Evolutionary conservation across 257 asterid genomes (phyloP), one percentile per base, ranked within the genome.

Genomic region (Mitragyna speciosa): DNA sequence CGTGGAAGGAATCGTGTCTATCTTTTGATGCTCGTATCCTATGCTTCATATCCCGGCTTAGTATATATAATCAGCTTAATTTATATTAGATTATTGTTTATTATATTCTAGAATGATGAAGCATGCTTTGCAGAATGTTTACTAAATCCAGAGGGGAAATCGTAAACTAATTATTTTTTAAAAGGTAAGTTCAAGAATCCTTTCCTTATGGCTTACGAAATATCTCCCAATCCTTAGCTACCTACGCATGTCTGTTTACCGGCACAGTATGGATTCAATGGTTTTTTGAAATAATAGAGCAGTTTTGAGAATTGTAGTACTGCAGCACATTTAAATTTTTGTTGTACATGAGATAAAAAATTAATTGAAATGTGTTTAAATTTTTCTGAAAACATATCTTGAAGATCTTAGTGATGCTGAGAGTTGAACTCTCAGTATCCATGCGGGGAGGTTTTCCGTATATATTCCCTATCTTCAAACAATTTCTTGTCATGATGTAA

Each of bases 1-100:
- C 58, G 75, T 70, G 75, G 58, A 28, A 41, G 75, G 75, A 45
- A 70, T 70, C 36, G 58, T 7, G 52, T 69, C 73, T 69, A 26
- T 63, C 69, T 8, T 5, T 19, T 24, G 2, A 22, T 39, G 52
- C 52, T 20, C 30, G 52, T 39, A 39, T 69, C 47, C 7, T 69
- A 39, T 19, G 52, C 73, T 20, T 41, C 16, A 39, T 39, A 69
- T 41, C 52, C 7, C 22, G 19, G 73, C 51, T 69, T 26, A 17
- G 43, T 6, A 20, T 70, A 45, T 70, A 36, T 36, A 36, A 36
- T 69, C 31, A 47, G 17, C 28, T 24, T 70, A 6, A 70, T 70
- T 70, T 2, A 70, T 6, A n/a, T 70, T 70, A 26, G 20, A 70
- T 45, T 70, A 24, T 3, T 70, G 16, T 45, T 70, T 70, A 1